Base-by-base conservation (phyloP, 1,139 yeast genomes). In the Kodamaea plutei region DNA sequence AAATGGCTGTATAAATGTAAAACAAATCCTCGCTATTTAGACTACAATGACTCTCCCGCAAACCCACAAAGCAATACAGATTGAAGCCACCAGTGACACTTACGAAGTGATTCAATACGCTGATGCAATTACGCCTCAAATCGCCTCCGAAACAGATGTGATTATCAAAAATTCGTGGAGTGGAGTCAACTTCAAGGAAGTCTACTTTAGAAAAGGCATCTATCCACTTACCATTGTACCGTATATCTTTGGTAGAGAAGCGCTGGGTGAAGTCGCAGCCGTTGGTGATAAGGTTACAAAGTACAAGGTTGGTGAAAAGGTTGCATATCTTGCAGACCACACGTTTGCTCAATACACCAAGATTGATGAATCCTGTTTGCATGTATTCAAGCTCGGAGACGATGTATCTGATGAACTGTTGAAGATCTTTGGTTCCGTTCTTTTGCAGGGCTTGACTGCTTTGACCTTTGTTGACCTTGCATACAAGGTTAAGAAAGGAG, bases 171-270 rank as follows among this genome's bases (percentile, higher is more conserved):
- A 82, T 59, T 65, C 64, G 35, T 87, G 73, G 45, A 69, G 87
- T 5, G 96, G 96, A 14, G 63, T 88, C 47, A 88, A 88, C 48
- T 84, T 76, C 62, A 82, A 87, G 42, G 96, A 88, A 47, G 68
- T 78, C 3, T 88, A 88, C 58, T 84, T 83, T 63, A 73, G 96
- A 49, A 71, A 63, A 31, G 96, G 96, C 3, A 48, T 80, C 5
- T 88, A 87, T 49, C 81, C 84, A 4, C 50, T 66, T 3, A 20
- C 31, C 6, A 44, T 55, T 21, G 54, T 64, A 28, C 96, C 96
- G 1, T 66, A 64, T 36, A 60, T 75, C 23, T 64, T 84, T 24
- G 96, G 96, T n/a, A 68, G 88, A 36, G 96, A 88, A 54, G 95
- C 89, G 3, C 64, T 83, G 21, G 96, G 96, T 20, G 71, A 58